These are phyloP conservation scores for Setaria viridis DNA, from an alignment of 202 grass and related monocot genomes.

Conservation along the genomic window DNA sequence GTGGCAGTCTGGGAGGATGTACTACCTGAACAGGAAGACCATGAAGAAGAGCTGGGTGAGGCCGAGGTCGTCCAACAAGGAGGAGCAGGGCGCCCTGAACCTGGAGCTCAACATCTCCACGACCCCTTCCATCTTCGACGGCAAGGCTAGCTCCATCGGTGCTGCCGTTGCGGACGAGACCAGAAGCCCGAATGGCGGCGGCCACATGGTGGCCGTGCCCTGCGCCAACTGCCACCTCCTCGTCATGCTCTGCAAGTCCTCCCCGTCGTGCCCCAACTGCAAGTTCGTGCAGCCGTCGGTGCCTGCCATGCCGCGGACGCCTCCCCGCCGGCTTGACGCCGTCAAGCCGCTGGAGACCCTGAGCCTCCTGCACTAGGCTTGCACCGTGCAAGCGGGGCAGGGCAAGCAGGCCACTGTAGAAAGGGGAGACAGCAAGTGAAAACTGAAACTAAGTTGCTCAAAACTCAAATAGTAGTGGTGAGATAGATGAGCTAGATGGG, in stretches of 20 bases:
- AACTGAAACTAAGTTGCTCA: slow-evolving; percentile 16
- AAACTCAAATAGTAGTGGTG: slow-evolving; percentile 22
- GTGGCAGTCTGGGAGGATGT: slow-evolving; percentile 89
- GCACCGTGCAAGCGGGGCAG: neutral
- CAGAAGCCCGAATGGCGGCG: slow-evolving; percentile 7
- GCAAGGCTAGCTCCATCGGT: neutral
- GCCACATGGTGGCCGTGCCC: slow-evolving; percentile 78
- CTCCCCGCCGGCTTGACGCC: slow-evolving; percentile 26
- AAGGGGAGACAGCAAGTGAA: slow-evolving; percentile 38
- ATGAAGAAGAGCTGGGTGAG: slow-evolving; percentile 85
- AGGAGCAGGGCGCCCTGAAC: slow-evolving; percentile 65
- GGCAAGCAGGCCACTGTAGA: slow-evolving; percentile 41
- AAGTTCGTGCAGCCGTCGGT: slow-evolving; percentile 65
- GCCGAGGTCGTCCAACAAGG: slow-evolving; percentile 44
- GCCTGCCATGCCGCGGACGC: slow-evolving; percentile 22
- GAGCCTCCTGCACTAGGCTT: slow-evolving; percentile 79
- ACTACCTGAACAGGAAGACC: slow-evolving; percentile 96
- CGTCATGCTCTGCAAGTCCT: slow-evolving; percentile 86
- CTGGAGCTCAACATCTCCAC: slow-evolving; percentile 86
- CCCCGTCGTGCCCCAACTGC: slow-evolving; percentile 90
- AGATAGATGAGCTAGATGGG: slow-evolving; percentile 29
- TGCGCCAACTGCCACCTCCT: slow-evolving; percentile 90
- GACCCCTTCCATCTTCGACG: neutral
- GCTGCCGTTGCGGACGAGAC: neutral
- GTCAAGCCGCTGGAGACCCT: slow-evolving; percentile 84